These are phyloP conservation scores for Litsea cubeba DNA, from an alignment of 164 flowering plant species.

Conservation along the genomic window DNA sequence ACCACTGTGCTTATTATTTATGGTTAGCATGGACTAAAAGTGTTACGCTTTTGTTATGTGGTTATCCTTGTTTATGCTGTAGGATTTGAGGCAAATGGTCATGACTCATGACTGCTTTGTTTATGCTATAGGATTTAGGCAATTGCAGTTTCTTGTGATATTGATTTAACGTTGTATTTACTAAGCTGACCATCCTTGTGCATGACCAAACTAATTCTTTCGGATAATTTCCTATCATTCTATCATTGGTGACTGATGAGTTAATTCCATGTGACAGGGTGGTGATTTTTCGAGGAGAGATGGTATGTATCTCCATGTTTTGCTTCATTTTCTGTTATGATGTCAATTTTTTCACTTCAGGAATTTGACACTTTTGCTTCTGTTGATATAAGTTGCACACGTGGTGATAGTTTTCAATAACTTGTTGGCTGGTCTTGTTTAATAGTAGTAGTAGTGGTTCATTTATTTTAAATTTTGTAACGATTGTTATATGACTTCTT, in stretches of 20 bases:
- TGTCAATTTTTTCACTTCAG: too few relatives aligned
- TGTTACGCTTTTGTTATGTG: slow-evolving; percentile 43
- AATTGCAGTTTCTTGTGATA: slow-evolving; percentile 79
- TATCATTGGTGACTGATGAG: slow-evolving; percentile 14
- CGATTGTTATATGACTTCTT: too few relatives aligned
- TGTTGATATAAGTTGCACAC: too few relatives aligned
- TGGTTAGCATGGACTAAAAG: slow-evolving; percentile 39
- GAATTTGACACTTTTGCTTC: too few relatives aligned
- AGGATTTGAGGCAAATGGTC: slow-evolving; percentile 93
- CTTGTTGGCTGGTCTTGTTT: too few relatives aligned
- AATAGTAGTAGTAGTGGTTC: too few relatives aligned
- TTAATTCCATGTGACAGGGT: slow-evolving; percentile 55
- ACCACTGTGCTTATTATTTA: slow-evolving; percentile 19
- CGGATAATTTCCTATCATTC: slow-evolving; percentile 16
- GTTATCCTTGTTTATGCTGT: slow-evolving; percentile 84
- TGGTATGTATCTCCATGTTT: slow-evolving; percentile 50
- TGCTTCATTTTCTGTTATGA: not conserved
- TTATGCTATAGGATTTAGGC: slow-evolving; percentile 93
- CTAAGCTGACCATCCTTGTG: slow-evolving; percentile 46
- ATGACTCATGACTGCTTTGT: slow-evolving; percentile 79
- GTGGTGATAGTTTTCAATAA: too few relatives aligned
- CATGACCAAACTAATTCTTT: slow-evolving; percentile 9
- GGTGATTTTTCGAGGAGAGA: slow-evolving; percentile 83
- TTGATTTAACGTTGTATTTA: slow-evolving; percentile 75
- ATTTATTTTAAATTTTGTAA: too few relatives aligned